These are phyloP conservation scores for Arthrobotrys megalospora DNA, from an alignment of 2,329 filamentous ascomycete genomes.

Conservation along the genomic window DNA sequence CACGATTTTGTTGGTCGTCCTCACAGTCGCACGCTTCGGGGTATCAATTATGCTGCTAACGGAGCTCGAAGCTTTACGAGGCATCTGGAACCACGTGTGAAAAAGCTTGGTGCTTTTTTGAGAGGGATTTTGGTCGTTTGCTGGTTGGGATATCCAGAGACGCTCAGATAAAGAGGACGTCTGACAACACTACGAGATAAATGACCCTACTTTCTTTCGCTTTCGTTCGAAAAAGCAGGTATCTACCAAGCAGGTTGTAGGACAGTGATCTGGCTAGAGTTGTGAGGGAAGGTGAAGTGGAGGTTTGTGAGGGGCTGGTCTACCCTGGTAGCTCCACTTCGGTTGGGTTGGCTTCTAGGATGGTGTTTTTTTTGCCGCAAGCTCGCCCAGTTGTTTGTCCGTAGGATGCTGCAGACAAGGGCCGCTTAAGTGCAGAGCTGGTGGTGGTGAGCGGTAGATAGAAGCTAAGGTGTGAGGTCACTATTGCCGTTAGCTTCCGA, in stretches of 20 bases:
- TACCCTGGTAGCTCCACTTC: conserved; percentile 53
- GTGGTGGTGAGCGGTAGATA: conserved; percentile 8
- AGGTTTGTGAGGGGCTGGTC: conserved; percentile 53
- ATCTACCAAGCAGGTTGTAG: conserved; percentile 27
- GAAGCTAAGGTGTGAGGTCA: conserved; percentile 35
- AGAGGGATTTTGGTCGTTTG: background rate
- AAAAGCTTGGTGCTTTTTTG: conserved; percentile 16
- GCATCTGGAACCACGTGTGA: conserved; percentile 56
- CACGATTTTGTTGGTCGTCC: conserved; percentile 81
- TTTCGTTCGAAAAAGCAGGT: conserved; percentile 5
- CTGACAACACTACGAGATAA: conserved; percentile 18
- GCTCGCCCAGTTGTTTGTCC: conserved; percentile 38
- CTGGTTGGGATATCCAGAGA: background rate
- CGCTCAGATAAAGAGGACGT: background rate
- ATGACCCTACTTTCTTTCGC: background rate
- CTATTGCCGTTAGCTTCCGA: conserved; percentile 56
- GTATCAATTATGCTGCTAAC: conserved; percentile 61
- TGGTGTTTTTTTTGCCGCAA: conserved; percentile 42
- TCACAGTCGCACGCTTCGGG: conserved; percentile 67
- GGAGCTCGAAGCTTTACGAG: conserved; percentile 61
- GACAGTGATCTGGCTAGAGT: conserved; percentile 45
- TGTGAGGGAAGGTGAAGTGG: conserved; percentile 48
- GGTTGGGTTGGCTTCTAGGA: conserved; percentile 21
- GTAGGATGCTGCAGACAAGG: conserved; percentile 49
- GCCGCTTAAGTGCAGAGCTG: conserved; percentile 33